Conservation (phyloP, 2,329 filamentous ascomycete genomes). For the Calonectria ilicicola region DNA sequence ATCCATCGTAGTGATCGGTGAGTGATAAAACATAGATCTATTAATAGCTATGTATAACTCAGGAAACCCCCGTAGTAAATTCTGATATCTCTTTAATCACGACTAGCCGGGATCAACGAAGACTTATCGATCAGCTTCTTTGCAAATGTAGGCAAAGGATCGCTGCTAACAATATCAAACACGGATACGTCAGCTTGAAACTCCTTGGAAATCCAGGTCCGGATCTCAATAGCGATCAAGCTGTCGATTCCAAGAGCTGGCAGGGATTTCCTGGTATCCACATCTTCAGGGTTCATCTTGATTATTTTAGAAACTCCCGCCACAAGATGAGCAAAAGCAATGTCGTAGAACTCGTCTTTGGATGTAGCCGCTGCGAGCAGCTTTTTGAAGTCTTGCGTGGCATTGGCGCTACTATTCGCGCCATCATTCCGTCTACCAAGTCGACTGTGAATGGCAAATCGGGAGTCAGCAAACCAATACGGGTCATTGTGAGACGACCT, state of each 20-base stretch:
- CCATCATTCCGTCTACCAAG: not conserved
- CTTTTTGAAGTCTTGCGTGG: not conserved
- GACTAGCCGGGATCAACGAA: not conserved
- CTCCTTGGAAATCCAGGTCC: slow-evolving; percentile 1
- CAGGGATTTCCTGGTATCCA: not conserved
- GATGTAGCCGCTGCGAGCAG: not conserved
- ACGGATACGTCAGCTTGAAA: slow-evolving; percentile 11
- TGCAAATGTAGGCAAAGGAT: not conserved
- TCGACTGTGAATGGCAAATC: not conserved
- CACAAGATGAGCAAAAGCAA: not conserved
- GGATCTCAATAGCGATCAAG: slow-evolving; percentile 11
- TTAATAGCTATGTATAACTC: not conserved
- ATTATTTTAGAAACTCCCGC: not conserved
- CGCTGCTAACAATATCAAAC: slow-evolving; percentile 10
- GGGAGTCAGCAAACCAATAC: not conserved
- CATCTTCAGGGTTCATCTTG: not conserved
- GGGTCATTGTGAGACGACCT: not conserved
- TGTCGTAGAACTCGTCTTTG: not conserved
- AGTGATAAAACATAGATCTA: too few relatives aligned
- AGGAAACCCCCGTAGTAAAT: not conserved
- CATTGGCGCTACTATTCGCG: not conserved
- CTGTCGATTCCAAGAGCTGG: slow-evolving; percentile 4
- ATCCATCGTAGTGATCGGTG: too few relatives aligned
- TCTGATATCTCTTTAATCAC: not conserved
- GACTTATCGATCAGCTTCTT: not conserved